Evolutionary conservation across 345 rosid genomes (phyloP), one percentile per base, ranked within the genome.

Genomic region (Rhizophora mangle): DNA sequence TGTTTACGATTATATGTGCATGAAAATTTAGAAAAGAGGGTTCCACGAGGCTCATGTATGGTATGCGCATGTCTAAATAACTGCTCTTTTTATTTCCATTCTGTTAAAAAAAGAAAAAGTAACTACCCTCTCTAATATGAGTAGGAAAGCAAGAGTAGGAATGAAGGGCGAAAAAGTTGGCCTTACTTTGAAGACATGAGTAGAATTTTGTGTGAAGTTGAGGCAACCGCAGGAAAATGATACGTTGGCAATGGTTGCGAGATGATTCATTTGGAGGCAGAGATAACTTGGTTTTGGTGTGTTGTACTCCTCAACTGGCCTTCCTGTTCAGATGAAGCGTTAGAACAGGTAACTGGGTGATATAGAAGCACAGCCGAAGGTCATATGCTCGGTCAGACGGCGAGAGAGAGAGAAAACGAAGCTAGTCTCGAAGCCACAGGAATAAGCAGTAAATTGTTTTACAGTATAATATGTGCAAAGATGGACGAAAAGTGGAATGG

Each of bases 181-280:
- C 88, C 89, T 39, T 85, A 90, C 78, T 95, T 87, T 64, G 89
- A 90, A 71, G 92, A 88, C 47, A 82, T 92, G 89, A 36, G 82
- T 71, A 64, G 66, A 73, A 74, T 89, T 81, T 76, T 92, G 57
- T 90, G 92, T 4, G 85, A 81, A 63, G 54, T 70, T 16, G 90
- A 74, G 77, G 70, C 82, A 68, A 57, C 75, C 49, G 64, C 83
- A 20, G 37, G 75, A 47, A 79, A 79, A 58, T 84, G 76, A 84
- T 52, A 21, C 56, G 13, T 21, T 24, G 60, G 18, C 29, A 10
- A 24, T 10, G 6, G 31, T 24, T 10, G 30, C 6, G 7, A 43
- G 49, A 13, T 43, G 49, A 43, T 43, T 43, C 49, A 13, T 43
- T 11, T 43, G 49, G 18, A 13, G 8, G 49, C 1, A 15, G 49